phyloP scores from a whole-genome alignment of 371 early-diverging fungal species.

The Basidiobolus meristosporus region DNA sequence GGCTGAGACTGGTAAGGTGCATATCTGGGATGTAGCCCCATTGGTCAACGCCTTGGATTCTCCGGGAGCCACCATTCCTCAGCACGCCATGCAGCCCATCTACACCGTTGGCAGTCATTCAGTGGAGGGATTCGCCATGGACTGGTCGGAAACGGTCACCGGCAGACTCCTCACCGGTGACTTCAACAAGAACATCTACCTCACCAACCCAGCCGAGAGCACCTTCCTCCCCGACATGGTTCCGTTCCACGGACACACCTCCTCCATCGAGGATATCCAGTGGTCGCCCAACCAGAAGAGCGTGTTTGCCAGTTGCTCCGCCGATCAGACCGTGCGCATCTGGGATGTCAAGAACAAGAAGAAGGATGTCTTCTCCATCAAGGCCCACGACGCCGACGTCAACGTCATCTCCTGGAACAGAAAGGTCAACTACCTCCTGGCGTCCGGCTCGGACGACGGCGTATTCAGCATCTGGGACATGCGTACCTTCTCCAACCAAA shows the following conservation, averaged over 20 bases:
- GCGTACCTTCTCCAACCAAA: conserved; percentile 30
- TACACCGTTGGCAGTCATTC: conserved; percentile 64
- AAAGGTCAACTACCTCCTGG: conserved; percentile 61
- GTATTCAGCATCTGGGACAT: conserved; percentile 91
- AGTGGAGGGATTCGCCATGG: conserved; percentile 87
- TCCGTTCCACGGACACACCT: conserved; percentile 64
- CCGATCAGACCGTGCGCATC: conserved; percentile 78
- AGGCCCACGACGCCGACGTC: conserved; percentile 74
- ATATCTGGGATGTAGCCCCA: conserved; percentile 68
- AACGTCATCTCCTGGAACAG: conserved; percentile 93
- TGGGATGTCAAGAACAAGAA: conserved; percentile 82
- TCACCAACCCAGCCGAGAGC: conserved; percentile 39
- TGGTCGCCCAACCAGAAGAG: conserved; percentile 81
- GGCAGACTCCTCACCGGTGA: conserved; percentile 84
- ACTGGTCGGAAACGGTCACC: conserved; percentile 59
- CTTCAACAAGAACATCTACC: conserved; percentile 51
- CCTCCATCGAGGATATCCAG: conserved; percentile 88
- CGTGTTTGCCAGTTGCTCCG: conserved; percentile 83
- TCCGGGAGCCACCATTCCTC: conserved; percentile 44
- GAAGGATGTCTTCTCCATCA: conserved; percentile 49
- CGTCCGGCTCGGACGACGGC: conserved; percentile 88
- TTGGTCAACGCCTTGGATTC: conserved; percentile 56
- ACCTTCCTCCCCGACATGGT: conserved; percentile 46
- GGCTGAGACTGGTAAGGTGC: conserved; percentile 86
- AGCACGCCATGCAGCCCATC: conserved; percentile 44